Evolutionary conservation across 2,329 filamentous ascomycete species (phyloP).

Genomic region (Monilinia fructigena): DNA sequence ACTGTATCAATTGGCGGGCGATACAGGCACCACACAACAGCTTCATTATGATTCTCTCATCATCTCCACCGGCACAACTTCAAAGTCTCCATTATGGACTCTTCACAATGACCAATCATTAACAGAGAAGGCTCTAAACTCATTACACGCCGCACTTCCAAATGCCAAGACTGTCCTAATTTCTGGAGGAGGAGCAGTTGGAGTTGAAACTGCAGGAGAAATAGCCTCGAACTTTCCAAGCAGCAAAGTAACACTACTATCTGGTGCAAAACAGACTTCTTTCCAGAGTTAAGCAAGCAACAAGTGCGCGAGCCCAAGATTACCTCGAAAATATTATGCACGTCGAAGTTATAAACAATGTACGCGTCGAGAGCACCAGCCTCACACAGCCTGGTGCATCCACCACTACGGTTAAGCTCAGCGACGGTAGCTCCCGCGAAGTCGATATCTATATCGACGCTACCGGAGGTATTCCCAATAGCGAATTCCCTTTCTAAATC

Average conservation of each 20-base stretch:
- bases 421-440: constrained; percentile 43
- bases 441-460: constrained; percentile 52
- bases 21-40: constrained; percentile 25
- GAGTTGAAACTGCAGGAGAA: constrained; percentile 50
- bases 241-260: constrained; percentile 48
- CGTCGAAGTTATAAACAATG: constrained; percentile 48
- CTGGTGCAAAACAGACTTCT: constrained; percentile 43
- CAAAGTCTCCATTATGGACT: constrained; percentile 47
- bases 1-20: constrained; percentile 30
- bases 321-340: constrained; percentile 46
- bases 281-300: constrained; percentile 42
- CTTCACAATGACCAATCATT: constrained; percentile 41
- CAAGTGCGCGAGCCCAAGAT: constrained; percentile 45
- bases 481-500: constrained; percentile 46
- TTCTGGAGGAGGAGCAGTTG: constrained; percentile 46
- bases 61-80: constrained; percentile 50
- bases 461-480: constrained; percentile 45
- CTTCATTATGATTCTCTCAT: constrained; percentile 47
- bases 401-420: constrained; percentile 43
- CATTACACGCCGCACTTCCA: constrained; percentile 45
- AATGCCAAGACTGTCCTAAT: constrained; percentile 47
- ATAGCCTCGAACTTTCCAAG: constrained; percentile 43
- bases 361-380: constrained; percentile 41
- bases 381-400: constrained; percentile 37
- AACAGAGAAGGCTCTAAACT: constrained; percentile 42